These are phyloP conservation scores for Puccinia coronata DNA, from an alignment of 1,284 basidiomycete genomes.

Conservation along the genomic window DNA sequence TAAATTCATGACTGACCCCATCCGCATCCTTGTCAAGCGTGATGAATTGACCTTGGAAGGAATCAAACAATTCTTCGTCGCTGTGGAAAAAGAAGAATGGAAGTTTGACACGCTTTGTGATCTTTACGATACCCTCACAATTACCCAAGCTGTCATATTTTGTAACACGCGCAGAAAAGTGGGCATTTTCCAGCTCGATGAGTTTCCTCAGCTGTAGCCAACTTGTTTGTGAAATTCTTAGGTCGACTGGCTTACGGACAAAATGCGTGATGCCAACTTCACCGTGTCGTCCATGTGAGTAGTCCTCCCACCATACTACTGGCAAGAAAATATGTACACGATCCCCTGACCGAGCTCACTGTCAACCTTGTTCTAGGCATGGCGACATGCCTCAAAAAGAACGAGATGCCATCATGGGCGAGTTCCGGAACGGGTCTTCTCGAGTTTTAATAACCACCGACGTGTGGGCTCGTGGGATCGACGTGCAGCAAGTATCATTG, in stretches of 20 bases:
- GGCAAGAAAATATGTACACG: too few relatives aligned
- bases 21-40: constrained; percentile 98
- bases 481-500: constrained; percentile 95
- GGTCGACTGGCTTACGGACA: constrained; percentile 97
- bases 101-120: constrained; percentile 99
- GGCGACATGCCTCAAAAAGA: constrained; percentile 99
- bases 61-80: constrained; percentile 99
- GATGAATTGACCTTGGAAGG: constrained; percentile 99
- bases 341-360: neutral
- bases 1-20: constrained; percentile 99
- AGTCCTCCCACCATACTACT: constrained; percentile 55
- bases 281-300: constrained; percentile 80
- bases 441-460: constrained; percentile 95
- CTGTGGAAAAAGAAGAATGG: constrained; percentile 99
- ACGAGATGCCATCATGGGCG: constrained; percentile 96
- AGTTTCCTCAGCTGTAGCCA: constrained; percentile 51
- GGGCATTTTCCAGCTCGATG: too few relatives aligned
- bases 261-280: constrained; percentile 95
- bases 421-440: constrained; percentile 93
- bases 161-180: constrained; percentile 98
- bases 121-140: constrained; percentile 92
- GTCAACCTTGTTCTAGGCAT: too few relatives aligned
- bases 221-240: constrained; percentile 56
- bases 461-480: constrained; percentile 97
- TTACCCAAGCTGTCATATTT: constrained; percentile 99